Conservation (phyloP, 495 filamentous ascomycete genomes). For the Xylaria nigripes region DNA sequence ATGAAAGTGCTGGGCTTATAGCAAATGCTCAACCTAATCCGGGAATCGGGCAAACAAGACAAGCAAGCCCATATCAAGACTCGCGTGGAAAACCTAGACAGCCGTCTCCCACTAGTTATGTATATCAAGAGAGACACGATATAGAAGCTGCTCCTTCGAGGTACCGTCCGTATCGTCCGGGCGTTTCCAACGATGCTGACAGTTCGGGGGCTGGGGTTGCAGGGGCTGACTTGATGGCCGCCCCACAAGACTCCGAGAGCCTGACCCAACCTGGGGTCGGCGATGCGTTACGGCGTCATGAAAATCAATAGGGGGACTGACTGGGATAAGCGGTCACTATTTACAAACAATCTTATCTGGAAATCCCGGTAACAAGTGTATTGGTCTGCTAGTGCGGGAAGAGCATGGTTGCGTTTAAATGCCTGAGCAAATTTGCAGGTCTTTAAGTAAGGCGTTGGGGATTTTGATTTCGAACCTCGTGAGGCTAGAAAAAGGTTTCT, state of each 20-base stretch:
- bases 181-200: constrained; percentile 1
- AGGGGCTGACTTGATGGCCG: constrained; percentile 10
- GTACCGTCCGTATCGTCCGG: constrained; percentile 15
- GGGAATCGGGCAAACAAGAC: constrained; percentile 12
- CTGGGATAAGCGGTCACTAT: neutral
- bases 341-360: neutral
- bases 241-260: constrained; percentile 9
- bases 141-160: constrained; percentile 20
- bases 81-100: constrained; percentile 7
- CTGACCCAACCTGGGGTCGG: constrained; percentile 19
- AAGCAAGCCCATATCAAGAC: constrained; percentile 17
- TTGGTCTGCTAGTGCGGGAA: neutral
- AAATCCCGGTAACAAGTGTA: neutral
- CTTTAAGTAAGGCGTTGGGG: constrained; percentile 6
- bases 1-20: constrained; percentile 41
- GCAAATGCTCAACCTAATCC: constrained; percentile 41
- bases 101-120: constrained; percentile 11
- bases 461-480: neutral
- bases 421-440: neutral
- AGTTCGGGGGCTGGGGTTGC: constrained; percentile 3
- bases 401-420: neutral
- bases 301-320: constrained; percentile 3
- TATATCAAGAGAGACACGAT: constrained; percentile 19
- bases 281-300: constrained; percentile 23
- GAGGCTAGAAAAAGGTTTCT: neutral